A percentile compares a stretch with the other conserved stretches of the same genome.
Evolutionary conservation across 495 filamentous ascomycete species (phyloP).

Genomic region (Aspergillus indologenus): DNA sequence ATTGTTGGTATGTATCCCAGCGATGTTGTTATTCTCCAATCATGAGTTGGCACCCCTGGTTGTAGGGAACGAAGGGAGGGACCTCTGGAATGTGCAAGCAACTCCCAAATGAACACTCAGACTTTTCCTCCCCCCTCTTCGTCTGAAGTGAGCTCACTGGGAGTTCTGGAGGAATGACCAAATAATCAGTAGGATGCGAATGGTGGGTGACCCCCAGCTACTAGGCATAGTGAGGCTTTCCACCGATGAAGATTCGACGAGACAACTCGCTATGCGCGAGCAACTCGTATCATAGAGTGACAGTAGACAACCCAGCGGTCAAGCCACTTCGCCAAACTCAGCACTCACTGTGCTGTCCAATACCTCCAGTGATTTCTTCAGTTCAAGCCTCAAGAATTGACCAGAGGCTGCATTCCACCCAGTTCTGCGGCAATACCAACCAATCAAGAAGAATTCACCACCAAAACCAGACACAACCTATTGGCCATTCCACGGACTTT

Average conservation of each 20-base stretch:
- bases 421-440: background rate
- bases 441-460: background rate
- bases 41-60: background rate
- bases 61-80: constrained; percentile 5
- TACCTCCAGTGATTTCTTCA: background rate
- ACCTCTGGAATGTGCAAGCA: background rate
- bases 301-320: background rate
- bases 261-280: background rate
- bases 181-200: no score
- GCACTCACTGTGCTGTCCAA: no score
- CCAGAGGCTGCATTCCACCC: background rate
- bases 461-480: background rate
- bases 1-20: background rate
- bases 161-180: no score
- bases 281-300: background rate
- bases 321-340: background rate
- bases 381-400: background rate
- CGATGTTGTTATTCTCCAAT: background rate
- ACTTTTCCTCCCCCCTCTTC: background rate
- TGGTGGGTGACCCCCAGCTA: background rate
- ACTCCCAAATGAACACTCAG: background rate
- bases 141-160: no score
- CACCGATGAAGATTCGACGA: background rate
- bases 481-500: background rate
- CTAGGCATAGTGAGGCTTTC: background rate